These are phyloP conservation scores for Paraglomus brasilianum DNA, from an alignment of 192 early-diverging fungal species.

Conservation along the genomic window DNA sequence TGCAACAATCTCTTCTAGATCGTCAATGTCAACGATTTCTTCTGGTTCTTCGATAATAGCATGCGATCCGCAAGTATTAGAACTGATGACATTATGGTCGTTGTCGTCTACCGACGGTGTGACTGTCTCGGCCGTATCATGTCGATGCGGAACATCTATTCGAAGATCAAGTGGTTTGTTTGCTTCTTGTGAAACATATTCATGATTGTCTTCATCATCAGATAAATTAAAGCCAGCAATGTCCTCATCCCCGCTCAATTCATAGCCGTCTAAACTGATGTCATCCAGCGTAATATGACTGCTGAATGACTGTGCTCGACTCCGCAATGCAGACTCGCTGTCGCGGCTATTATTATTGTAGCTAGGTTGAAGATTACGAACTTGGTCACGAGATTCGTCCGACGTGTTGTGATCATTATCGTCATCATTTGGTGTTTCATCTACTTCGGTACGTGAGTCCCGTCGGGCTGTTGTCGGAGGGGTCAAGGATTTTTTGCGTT, in stretches of 20 bases:
- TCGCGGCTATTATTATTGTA: not conserved
- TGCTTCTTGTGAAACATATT: not conserved
- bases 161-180: slow-evolving; percentile 7
- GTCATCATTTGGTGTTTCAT: slow-evolving; percentile 8
- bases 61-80: not conserved
- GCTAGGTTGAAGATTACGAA: not conserved
- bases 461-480: not conserved
- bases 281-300: slow-evolving; percentile 21
- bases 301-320: slow-evolving; percentile 20
- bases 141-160: not conserved
- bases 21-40: slow-evolving; percentile 1
- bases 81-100: too few species aligned
- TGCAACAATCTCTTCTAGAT: not conserved
- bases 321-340: not conserved
- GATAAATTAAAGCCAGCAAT: slow-evolving; percentile 13
- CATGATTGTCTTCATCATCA: slow-evolving; percentile 3
- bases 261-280: slow-evolving; percentile 15
- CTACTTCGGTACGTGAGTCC: not conserved
- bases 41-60: slow-evolving; percentile 1
- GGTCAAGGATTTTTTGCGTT: not conserved
- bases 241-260: slow-evolving; percentile 24
- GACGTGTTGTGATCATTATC: not conserved
- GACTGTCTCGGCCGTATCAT: too few species aligned
- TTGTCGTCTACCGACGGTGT: too few species aligned
- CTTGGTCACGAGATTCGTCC: too few species aligned